Percentiles rank a stretch among this genome's conserved stretches.
These are phyloP conservation scores for Penicillium occitanis DNA, from an alignment of 2,329 filamentous ascomycete species.

Conservation along the genomic window DNA sequence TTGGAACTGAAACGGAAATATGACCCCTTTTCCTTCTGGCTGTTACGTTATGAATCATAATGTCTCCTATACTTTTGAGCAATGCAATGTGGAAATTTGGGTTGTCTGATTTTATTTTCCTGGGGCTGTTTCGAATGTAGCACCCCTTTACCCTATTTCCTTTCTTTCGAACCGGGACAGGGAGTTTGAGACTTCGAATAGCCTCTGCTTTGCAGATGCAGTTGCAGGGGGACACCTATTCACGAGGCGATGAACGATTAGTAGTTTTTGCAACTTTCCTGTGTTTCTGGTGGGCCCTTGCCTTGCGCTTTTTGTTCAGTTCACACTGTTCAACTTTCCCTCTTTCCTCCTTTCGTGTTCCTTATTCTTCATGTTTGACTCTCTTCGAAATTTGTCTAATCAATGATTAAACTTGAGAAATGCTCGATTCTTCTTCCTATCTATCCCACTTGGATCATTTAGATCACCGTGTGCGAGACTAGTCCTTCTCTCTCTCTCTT, in stretches of 20 bases:
- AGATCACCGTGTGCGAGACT: too few species aligned
- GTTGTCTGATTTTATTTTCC: constrained; percentile 1
- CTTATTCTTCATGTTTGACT: neutral
- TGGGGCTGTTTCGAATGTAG: neutral
- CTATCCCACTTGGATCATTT: neutral
- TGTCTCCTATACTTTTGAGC: constrained; percentile 37
- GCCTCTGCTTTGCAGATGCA: neutral
- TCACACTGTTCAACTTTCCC: neutral
- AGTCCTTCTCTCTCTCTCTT: neutral
- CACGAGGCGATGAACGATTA: neutral
- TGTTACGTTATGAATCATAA: constrained; percentile 41
- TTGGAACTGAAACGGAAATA: constrained; percentile 27
- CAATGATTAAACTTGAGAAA: constrained; percentile 6
- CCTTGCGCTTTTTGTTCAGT: neutral
- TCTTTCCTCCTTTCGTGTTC: neutral
- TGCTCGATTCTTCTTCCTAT: neutral
- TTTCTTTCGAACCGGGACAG: neutral
- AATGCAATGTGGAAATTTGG: constrained; percentile 22
- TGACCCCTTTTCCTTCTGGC: constrained; percentile 26
- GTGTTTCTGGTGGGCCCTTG: neutral
- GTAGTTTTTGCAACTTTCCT: neutral
- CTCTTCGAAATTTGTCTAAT: neutral
- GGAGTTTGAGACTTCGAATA: constrained; percentile 8
- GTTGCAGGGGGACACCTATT: neutral
- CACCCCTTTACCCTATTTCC: neutral